These are phyloP conservation scores for Pichia sp. DNA, from an alignment of 1,139 yeast species.

Conservation along the genomic window DNA sequence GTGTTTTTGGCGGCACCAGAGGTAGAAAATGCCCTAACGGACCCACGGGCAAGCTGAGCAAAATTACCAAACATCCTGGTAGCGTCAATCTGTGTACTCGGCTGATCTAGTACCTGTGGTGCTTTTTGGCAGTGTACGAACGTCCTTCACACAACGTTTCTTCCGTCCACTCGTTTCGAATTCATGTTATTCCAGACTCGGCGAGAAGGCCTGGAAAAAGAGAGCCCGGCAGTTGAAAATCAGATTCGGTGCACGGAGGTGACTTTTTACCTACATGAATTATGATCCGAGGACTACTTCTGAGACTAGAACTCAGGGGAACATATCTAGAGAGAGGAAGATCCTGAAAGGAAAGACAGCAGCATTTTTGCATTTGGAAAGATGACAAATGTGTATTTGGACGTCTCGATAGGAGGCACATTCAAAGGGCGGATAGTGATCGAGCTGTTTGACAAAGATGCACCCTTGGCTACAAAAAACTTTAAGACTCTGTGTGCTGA, in stretches of 20 bases:
- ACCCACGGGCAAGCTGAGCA: neutral
- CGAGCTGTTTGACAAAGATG: slow-evolving; percentile 46
- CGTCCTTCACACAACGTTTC: neutral
- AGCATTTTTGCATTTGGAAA: neutral
- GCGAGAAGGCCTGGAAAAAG: neutral
- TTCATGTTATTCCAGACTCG: neutral
- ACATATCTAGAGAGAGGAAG: no score
- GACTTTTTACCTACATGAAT: neutral
- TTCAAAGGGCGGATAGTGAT: slow-evolving; percentile 61
- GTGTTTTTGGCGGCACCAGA: slow-evolving; percentile 1
- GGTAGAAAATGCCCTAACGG: slow-evolving; percentile 11
- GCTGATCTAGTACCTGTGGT: no score
- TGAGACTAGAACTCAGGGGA: no score
- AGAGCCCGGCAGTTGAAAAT: neutral
- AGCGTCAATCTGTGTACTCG: neutral
- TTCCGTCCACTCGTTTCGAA: neutral
- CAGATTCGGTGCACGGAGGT: slow-evolving; percentile 2
- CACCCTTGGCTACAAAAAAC: slow-evolving; percentile 58
- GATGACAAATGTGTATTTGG: slow-evolving; percentile 40
- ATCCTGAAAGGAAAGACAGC: no score
- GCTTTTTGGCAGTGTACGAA: no score
- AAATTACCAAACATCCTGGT: neutral
- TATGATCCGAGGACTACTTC: no score
- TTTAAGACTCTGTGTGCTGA: slow-evolving; percentile 46
- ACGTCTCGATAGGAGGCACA: slow-evolving; percentile 46